These are phyloP conservation scores for Sporisorium reilianum DNA, from an alignment of 1,284 basidiomycete species.

Conservation along the genomic window DNA sequence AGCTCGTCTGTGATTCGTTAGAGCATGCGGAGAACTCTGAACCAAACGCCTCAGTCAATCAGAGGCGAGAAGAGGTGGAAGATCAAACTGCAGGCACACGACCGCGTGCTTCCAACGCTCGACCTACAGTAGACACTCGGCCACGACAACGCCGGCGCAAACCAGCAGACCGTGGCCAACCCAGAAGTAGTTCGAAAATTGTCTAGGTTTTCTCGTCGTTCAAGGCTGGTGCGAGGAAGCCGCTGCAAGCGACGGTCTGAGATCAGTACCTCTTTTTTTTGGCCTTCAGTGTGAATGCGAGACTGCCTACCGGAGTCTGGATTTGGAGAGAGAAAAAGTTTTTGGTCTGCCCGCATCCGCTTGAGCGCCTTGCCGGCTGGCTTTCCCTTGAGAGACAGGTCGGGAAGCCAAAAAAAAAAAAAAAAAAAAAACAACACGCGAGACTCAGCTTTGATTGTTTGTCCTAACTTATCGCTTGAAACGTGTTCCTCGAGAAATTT, in stretches of 20 bases:
- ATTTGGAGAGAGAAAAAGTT: slow-evolving; percentile 8
- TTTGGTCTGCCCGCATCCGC: slow-evolving; percentile 15
- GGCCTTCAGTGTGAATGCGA: slow-evolving; percentile 3
- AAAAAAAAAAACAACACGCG: no score
- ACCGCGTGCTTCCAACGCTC: not conserved
- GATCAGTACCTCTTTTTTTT: not conserved
- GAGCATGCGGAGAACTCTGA: not conserved
- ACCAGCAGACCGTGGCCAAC: slow-evolving; percentile 4
- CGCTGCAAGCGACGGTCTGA: no score
- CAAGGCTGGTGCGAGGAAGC: no score
- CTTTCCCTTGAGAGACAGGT: no score
- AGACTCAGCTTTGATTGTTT: slow-evolving; percentile 8
- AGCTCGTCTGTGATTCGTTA: not conserved
- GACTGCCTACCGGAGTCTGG: slow-evolving; percentile 15
- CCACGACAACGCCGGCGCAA: slow-evolving; percentile 1
- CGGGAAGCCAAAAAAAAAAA: no score
- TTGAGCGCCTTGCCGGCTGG: no score
- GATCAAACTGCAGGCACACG: not conserved
- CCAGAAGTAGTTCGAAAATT: slow-evolving; percentile 19
- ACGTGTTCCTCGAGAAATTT: slow-evolving; percentile 33
- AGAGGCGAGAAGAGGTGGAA: not conserved
- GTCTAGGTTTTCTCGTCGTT: no score
- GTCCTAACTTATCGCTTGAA: slow-evolving; percentile 21
- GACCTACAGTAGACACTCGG: not conserved
- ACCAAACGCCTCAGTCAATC: not conserved